phyloP scores from a whole-genome alignment of 73 alveolate genomes.

The Paramecium pentaurelia region DNA sequence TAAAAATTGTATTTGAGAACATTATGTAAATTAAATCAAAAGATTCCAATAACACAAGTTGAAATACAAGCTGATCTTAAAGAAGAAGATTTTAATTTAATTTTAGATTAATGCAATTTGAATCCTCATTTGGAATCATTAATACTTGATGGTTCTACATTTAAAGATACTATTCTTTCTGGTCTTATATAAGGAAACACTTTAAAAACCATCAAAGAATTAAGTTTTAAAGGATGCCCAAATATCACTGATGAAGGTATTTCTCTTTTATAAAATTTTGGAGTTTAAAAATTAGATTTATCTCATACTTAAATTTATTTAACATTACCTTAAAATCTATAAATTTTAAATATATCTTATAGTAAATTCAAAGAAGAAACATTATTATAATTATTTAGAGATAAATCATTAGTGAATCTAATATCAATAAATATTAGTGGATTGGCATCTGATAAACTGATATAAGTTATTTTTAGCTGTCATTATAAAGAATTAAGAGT shows the following conservation, averaged over 20 bases:
- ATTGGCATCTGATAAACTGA: neutral
- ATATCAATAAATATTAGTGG: conserved; percentile 1
- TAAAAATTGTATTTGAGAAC: neutral
- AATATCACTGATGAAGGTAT: conserved; percentile 32
- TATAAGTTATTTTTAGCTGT: neutral
- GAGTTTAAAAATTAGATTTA: conserved; percentile 9
- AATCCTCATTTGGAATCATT: neutral
- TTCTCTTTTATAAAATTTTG: neutral
- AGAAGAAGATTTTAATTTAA: conserved; percentile 19
- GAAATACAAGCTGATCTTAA: conserved; percentile 25
- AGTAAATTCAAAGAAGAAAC: conserved; percentile 19
- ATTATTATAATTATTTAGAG: neutral
- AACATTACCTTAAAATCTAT: neutral
- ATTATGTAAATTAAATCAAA: neutral
- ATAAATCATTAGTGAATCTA: neutral
- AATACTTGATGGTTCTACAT: neutral
- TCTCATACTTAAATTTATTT: neutral
- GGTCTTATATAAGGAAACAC: neutral
- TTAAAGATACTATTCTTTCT: neutral
- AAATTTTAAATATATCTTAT: neutral
- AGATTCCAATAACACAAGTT: neutral
- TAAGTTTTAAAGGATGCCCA: neutral
- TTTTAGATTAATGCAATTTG: conserved; percentile 29
- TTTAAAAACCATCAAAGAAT: neutral
- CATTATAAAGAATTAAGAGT: neutral